Evolutionary conservation across 2,329 filamentous ascomycete species (phyloP), one percentile per base, ranked within the genome.

Genomic region (Nemania diffusa): DNA sequence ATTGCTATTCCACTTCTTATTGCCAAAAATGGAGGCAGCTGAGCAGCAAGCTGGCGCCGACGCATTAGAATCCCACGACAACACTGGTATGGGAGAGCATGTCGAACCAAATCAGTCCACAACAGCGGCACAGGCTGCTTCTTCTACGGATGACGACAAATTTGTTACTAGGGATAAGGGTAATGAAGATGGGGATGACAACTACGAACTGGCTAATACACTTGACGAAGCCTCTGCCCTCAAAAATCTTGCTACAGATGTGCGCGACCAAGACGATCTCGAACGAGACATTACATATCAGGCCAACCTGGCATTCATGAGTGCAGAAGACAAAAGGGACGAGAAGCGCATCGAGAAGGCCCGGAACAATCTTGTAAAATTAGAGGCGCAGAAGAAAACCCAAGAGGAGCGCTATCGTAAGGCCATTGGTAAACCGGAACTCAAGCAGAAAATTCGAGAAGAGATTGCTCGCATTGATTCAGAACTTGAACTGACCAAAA

Each of bases 211-310:
- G 15, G 15, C 26, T 46, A 50, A 69, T 37, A 57, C 59, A 8
- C 66, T 85, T 65, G 87, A 88, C 69, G 90, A 92, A 74, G 85
- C 86, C 48, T 83, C 84, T 58, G 85, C 87, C 22, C 81, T 94
- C 29, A 83, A 84, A 64, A 86, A 86, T 50, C 81, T 94, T 46
- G 89, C 91, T 4, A 87, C 89, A 58, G 85, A 90, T 65, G 88
- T 96, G 24, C 89, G 93, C 64, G 90, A 97, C 74, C 95, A 98
- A 78, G 91, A 94, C 81, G 94, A 97, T 66, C 82, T 98, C 22
- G 95, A 97, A 79, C 87, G 93, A 69, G 94, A 97, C 75, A 97
- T 98, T 70, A 87, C 87, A 1, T 77, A 84, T 17, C 85, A 91
- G 71, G 89, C 88, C 3, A 89, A 85, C 62, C 81, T 85, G 20